Evolutionary conservation across 1,284 basidiomycete genomes (phyloP).

Genomic region (Heterobasidion irregulare): DNA sequence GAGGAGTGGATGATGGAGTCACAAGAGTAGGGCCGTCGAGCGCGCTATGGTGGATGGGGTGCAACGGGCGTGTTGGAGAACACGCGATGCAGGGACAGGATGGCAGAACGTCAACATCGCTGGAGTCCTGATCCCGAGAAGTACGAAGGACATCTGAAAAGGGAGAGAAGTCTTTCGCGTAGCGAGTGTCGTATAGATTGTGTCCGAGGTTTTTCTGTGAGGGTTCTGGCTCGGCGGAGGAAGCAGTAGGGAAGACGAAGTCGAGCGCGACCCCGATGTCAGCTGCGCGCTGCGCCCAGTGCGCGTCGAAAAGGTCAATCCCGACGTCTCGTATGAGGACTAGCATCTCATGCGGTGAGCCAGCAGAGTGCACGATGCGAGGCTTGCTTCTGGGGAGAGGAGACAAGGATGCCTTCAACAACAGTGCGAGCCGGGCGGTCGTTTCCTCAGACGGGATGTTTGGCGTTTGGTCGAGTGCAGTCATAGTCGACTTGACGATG

Average conservation of each 20-base stretch:
- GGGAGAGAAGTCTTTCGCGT: conserved; percentile 50
- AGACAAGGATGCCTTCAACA: conserved; percentile 52
- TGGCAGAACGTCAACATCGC: conserved; percentile 4
- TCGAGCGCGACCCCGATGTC: conserved; percentile 67
- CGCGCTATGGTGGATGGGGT: conserved; percentile 38
- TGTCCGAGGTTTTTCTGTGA: conserved; percentile 40
- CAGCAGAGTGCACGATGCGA: conserved; percentile 48
- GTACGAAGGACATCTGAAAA: conserved; percentile 33
- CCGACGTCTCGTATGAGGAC: conserved; percentile 55
- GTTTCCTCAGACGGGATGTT: conserved; percentile 7
- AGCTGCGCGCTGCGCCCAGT: conserved; percentile 61
- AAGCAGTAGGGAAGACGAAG: conserved; percentile 59
- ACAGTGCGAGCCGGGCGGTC: conserved; percentile 18
- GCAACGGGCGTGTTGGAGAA: conserved; percentile 36
- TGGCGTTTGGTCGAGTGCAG: conserved; percentile 1
- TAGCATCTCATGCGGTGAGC: conserved; percentile 70
- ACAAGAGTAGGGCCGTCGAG: conserved; percentile 26
- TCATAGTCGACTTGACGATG: neutral
- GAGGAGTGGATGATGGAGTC: conserved; percentile 7
- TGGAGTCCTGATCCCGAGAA: conserved; percentile 7
- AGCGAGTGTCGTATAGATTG: conserved; percentile 55
- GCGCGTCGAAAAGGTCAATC: conserved; percentile 65
- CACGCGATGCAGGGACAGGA: conserved; percentile 59
- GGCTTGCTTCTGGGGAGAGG: conserved; percentile 46
- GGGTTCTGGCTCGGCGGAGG: conserved; percentile 5